Evolutionary conservation across 78 protist species (phyloP).

Genomic region (Capsaspora owczarzaki): DNA sequence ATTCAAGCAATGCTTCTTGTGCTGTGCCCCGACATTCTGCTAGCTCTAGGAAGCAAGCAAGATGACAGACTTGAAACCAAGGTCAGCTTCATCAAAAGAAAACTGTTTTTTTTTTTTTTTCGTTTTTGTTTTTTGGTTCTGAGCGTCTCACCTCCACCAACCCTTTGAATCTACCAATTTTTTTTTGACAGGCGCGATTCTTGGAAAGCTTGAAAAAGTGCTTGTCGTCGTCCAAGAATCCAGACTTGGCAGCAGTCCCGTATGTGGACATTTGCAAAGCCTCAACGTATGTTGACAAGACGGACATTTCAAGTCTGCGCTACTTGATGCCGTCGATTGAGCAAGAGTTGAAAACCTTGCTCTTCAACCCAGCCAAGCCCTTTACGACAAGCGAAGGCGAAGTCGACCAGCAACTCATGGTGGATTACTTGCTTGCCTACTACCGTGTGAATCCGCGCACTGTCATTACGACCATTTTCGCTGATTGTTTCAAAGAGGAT

Average conservation of each 20-base stretch:
- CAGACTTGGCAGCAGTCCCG: constrained; percentile 42
- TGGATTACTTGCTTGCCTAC: constrained; percentile 19
- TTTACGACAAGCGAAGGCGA: not conserved
- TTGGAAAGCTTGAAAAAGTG: constrained; percentile 27
- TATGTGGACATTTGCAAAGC: constrained; percentile 61
- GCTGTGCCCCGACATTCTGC: constrained; percentile 49
- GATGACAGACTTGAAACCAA: not conserved
- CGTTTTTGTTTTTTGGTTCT: no score
- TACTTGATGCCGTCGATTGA: constrained; percentile 46
- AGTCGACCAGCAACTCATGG: constrained; percentile 29
- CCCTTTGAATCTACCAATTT: no score
- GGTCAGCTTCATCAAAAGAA: no score
- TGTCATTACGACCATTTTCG: constrained; percentile 5
- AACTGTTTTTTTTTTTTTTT: no score
- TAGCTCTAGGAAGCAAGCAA: constrained; percentile 12
- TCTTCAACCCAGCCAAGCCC: constrained; percentile 1
- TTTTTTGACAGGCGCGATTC: constrained; percentile 28
- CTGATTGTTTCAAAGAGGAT: not conserved
- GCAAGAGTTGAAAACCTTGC: constrained; percentile 25
- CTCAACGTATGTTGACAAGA: constrained; percentile 47
- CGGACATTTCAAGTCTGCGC: constrained; percentile 46
- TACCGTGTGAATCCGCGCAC: constrained; percentile 30
- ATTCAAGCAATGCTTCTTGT: constrained; percentile 46
- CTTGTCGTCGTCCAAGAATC: constrained; percentile 18
- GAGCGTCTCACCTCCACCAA: no score